A percentile compares a stretch with the other conserved stretches of the same genome.
phyloP scores from a whole-genome alignment of 2,329 filamentous ascomycete species.

The Fusarium austroafricanum region DNA sequence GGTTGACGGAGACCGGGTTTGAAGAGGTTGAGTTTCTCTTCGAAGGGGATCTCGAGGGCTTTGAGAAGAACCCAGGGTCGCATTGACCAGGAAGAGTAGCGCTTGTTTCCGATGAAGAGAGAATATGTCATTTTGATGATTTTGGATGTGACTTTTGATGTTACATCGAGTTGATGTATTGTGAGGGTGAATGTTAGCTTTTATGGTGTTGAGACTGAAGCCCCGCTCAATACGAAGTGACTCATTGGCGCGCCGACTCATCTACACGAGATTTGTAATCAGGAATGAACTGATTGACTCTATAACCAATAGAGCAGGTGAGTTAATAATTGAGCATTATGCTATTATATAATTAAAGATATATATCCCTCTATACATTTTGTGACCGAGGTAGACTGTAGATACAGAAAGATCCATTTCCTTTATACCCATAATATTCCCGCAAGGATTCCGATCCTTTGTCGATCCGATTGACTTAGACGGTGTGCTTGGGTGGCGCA shows the following conservation, averaged over 20 bases:
- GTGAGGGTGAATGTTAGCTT: background rate
- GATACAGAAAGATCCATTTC: background rate
- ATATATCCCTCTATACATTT: background rate
- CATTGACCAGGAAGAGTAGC: conserved; percentile 61
- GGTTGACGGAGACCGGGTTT: conserved; percentile 48
- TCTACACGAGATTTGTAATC: conserved; percentile 23
- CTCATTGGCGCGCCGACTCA: conserved; percentile 20
- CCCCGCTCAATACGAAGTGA: conserved; percentile 14
- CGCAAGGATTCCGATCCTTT: background rate
- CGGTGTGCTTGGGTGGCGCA: conserved; percentile 5
- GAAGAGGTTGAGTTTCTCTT: conserved; percentile 54
- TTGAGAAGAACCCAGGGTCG: conserved; percentile 59
- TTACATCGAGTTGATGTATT: background rate
- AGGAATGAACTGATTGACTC: background rate
- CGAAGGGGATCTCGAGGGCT: conserved; percentile 57
- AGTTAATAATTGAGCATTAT: background rate
- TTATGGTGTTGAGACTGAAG: conserved; percentile 11
- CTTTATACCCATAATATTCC: background rate
- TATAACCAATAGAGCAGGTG: background rate
- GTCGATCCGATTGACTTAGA: background rate
- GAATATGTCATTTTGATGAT: conserved; percentile 49
- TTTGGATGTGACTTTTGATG: too few species aligned
- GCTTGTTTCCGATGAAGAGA: conserved; percentile 58
- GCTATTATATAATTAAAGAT: background rate
- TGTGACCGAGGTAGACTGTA: background rate